These are phyloP conservation scores for Xanthoceras sorbifolium DNA, from an alignment of 345 rosid genomes.

Conservation along the genomic window DNA sequence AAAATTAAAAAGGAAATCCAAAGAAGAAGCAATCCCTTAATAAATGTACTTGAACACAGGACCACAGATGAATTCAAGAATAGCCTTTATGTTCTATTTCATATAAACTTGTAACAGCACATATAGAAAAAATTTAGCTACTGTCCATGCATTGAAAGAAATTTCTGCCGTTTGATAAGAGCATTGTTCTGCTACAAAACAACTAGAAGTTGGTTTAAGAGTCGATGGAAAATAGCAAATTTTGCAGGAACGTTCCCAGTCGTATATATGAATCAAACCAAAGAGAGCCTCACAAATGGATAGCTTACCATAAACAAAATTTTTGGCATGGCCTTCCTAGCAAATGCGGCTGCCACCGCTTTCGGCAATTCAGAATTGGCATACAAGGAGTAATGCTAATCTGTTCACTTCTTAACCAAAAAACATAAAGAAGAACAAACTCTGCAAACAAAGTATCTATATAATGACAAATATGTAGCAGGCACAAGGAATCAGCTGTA, in stretches of 20 bases:
- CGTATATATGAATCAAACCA: not conserved
- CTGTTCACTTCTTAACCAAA: slow-evolving; percentile 6
- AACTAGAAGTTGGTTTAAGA: not conserved
- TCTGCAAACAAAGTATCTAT: not conserved
- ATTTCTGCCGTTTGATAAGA: not conserved
- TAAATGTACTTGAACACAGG: not conserved
- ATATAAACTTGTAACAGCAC: not conserved
- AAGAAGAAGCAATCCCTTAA: not conserved
- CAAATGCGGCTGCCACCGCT: not conserved
- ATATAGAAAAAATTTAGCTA: too few species aligned
- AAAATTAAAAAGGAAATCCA: not conserved
- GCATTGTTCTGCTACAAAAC: not conserved
- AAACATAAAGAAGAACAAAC: slow-evolving; percentile 6
- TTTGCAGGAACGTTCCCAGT: not conserved
- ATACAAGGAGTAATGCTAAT: slow-evolving; percentile 6
- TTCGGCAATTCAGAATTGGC: not conserved
- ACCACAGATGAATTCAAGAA: not conserved
- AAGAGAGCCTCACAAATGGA: not conserved
- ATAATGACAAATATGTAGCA: slow-evolving; percentile 14
- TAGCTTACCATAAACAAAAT: not conserved
- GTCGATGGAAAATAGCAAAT: not conserved
- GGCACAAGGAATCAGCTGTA: slow-evolving; percentile 2
- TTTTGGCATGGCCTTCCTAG: not conserved
- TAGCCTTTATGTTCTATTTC: not conserved
- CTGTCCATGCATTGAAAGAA: not conserved